A percentile compares a stretch with the other conserved stretches of the same genome.
Evolutionary conservation across 192 early-diverging fungal genomes (phyloP).

Genomic region (Spinellus fusiger): DNA sequence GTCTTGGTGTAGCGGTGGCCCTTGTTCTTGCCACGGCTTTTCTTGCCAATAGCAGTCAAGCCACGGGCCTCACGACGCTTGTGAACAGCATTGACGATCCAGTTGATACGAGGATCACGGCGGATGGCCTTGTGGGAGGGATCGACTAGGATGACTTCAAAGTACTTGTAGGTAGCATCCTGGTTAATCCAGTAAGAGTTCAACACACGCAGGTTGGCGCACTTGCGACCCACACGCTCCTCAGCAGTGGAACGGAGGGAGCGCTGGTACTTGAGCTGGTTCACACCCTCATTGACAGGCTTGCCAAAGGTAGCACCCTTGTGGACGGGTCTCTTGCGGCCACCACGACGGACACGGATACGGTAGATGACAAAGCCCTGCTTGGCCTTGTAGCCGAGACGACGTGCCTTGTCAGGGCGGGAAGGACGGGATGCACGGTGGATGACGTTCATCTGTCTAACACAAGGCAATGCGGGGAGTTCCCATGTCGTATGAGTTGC

Average conservation of each 20-base stretch:
- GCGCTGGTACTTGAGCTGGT: constrained; percentile 98
- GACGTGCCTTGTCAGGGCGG: constrained; percentile 98
- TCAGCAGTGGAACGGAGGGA: constrained; percentile 91
- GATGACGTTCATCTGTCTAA: constrained; percentile 95
- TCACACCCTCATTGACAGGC: constrained; percentile 96
- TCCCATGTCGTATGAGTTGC: background rate
- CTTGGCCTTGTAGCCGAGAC: constrained; percentile 98
- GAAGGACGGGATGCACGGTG: constrained; percentile 98
- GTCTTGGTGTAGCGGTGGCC: constrained; percentile 97
- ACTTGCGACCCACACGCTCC: constrained; percentile 96
- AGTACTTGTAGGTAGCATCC: constrained; percentile 99
- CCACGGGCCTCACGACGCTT: constrained; percentile 99
- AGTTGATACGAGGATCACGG: constrained; percentile 98
- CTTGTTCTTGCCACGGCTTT: constrained; percentile 96
- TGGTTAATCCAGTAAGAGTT: constrained; percentile 99
- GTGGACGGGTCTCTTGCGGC: constrained; percentile 93
- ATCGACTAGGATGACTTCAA: constrained; percentile 98
- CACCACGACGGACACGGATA: constrained; percentile 97
- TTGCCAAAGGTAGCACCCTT: constrained; percentile 99
- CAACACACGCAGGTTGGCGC: constrained; percentile 95
- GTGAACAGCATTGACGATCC: constrained; percentile 97
- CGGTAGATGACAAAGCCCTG: constrained; percentile 99
- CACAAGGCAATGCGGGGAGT: background rate
- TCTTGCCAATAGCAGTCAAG: constrained; percentile 94
- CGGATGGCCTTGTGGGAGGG: constrained; percentile 98